Evolutionary conservation across 2,329 filamentous ascomycete genomes (phyloP), one percentile per base, ranked within the genome.

Genomic region (Rosellinia necatrix): DNA sequence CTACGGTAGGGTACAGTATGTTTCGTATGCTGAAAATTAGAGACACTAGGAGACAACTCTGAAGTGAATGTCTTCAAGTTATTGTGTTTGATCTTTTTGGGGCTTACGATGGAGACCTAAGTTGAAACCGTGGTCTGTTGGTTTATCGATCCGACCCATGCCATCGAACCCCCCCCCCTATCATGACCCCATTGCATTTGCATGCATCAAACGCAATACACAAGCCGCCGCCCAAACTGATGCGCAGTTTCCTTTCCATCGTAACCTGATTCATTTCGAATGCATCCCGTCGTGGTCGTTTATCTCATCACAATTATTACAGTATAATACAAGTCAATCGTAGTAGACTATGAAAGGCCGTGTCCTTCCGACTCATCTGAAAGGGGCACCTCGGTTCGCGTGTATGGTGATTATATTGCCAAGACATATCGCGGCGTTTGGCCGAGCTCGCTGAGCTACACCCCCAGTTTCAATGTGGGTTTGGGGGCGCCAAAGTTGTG

Each of bases 311-410:
- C 27, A 12, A 10, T 44, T 24, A 6, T 42, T 29, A 27, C 49
- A 48, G 30, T 51, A 58, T 43, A 54, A 44, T 60, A 60, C 58
- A 58, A 6, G n/a, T 49, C 30, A 32, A 13, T 46, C 47, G 22
- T 47, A n/a, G 13, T 6, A 25, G 25, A 27, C 27, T 27, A 40
- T n/a, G 10, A 29, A 6, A 12, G 42, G 25, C 25, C 19, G 12
- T 22, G 6, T 24, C 6, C 4, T 25, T 32, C 13, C n/a, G 35
- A 27, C 27, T 2, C 13, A 10, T 8, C 27, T 22, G 10, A 17
- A 40, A 35, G 9, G 32, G 19, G 13, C 8, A 6, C 27, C 15
- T 35, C 8, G 19, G 24, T 22, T 44, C 40, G 10, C 15, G n/a
- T 25, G 27, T 13, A 10, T 30, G 13, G 29, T 10, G 22, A 41